These are phyloP conservation scores for Sanguinoderma infundibulare DNA, from an alignment of 1,284 basidiomycete species.

Conservation along the genomic window DNA sequence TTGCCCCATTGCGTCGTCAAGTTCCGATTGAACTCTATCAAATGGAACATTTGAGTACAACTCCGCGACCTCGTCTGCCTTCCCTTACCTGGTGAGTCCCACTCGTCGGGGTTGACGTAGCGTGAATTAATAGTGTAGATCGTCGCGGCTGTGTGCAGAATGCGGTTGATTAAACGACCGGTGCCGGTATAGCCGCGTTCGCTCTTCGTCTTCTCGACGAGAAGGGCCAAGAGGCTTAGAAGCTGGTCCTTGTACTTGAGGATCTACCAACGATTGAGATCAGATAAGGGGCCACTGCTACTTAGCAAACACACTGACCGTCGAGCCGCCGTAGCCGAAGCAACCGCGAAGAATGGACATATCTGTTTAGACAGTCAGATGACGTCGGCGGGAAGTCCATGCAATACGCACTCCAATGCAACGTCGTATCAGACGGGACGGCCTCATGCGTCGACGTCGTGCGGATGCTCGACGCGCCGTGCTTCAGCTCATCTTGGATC, in stretches of 20 bases:
- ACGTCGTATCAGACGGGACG: conserved; percentile 86
- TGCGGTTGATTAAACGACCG: conserved; percentile 79
- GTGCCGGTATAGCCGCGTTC: conserved; percentile 91
- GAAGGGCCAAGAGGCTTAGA: conserved; percentile 68
- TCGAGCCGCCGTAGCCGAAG: conserved; percentile 71
- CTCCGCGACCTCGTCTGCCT: conserved; percentile 6
- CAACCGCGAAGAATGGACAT: conserved; percentile 81
- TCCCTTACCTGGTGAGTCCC: conserved; percentile 69
- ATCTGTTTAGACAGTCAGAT: conserved; percentile 47
- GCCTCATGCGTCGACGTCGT: conserved; percentile 88
- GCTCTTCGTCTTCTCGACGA: conserved; percentile 83
- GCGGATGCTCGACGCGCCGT: conserved; percentile 90
- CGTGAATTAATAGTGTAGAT: conserved; percentile 85
- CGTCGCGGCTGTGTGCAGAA: conserved; percentile 78
- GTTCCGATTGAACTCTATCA: conserved; percentile 69
- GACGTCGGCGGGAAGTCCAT: background rate
- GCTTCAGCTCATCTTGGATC: conserved; percentile 85
- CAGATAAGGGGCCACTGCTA: background rate
- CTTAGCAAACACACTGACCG: conserved; percentile 44
- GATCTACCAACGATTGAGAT: conserved; percentile 48
- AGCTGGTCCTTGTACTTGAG: conserved; percentile 74
- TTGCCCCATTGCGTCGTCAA: conserved; percentile 88
- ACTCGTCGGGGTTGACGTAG: conserved; percentile 86
- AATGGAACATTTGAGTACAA: background rate
- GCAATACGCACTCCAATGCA: conserved; percentile 87